Base-by-base conservation (phyloP, 106 monocot genomes). In the Dendrobium officinale region DNA sequence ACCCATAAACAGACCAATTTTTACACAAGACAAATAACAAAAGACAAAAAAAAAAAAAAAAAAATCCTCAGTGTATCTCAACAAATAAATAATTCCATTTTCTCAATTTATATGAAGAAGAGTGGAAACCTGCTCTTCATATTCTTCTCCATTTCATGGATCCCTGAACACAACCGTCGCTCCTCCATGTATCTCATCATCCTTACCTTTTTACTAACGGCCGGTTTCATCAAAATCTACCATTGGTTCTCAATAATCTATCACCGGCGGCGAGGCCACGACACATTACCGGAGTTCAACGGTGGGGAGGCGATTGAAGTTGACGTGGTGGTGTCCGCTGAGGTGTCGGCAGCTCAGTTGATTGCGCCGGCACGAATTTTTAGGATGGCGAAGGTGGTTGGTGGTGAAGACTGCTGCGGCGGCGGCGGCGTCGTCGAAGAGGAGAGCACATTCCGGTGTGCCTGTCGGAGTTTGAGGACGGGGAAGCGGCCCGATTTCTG, bases 361-460 rank as follows among this genome's bases (percentile, higher is more conserved):
- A 43, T 80, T 6, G 72, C 80, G 1, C 80, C 80, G 5, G 22
- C 61, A 22, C 61, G n/a, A 61, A 22, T 20, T 61, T 61, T 61
- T 7, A 61, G n/a, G 61, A 61, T n/a, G n/a, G n/a, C 3, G 61
- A 22, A 19, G 61, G 20, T 22, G n/a, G 61, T 61, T 8, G 61
- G 22, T 8, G n/a, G 19, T 7, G 61, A 61, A 61, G 20, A 40
- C 13, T 58, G 0, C 33, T 0, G 0, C 33, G 0, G 0, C 33
- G 33, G 42, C 70, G 49, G 75, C 54, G 13, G 80, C 54, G 13
- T 42, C 73, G 31, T 16, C 45, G 48, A 9, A 70, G 67, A 67
- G 24, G 26, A 18, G 9, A 83, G 82, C 8, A 82, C 89, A 16
- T 95, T 82, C 87, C 95, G 44, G 90, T 95, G 31, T 95, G 95